Base-by-base conservation (phyloP, 805 yeast species). In the Barnettozyma populi region DNA sequence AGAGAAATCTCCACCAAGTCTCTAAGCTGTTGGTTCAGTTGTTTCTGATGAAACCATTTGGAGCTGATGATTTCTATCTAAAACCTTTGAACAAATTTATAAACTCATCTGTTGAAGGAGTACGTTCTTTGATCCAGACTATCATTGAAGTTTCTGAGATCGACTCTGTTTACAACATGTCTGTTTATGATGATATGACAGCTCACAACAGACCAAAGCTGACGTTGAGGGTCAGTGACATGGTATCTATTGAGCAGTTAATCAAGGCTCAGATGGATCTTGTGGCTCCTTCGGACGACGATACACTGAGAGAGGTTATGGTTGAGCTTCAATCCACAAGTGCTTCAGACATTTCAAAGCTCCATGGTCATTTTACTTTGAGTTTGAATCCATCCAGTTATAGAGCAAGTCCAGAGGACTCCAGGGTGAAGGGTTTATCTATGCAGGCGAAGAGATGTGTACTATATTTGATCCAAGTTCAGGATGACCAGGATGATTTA, bases 381-480 rank as follows among this genome's bases (percentile, higher is more conserved):
- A 78, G 74, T 45, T 68, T 87, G 52, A 82, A 83, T 60, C 80
- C 85, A 1, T 69, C 76, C 21, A 75, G 70, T 45, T 73, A 76
- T 46, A 72, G 63, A 41, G 54, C 70, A 59, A 54, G 67, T 9
- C 71, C 72, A 14, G 69, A 71, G 5, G 87, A 84, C 45, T 75
- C 81, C 1, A 82, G 80, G 57, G 65, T 75, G 35, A 76, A 76
- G 45, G 69, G 84, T 6, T 66, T 87, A 27, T 70, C 84, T 57
- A 75, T 88, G 45, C 90, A 88, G 59, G 89, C 86, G 0, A 92
- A 92, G 63, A 72, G 96, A 52, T 84, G 90, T 55, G 68, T 90
- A n/a, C 67, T 85, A 14, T 89, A 89, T 60, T 80, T 92, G 58
- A 79, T 90, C 52, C 81, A 90, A 54, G 86, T 94, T 6, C 97